Base-by-base conservation (phyloP, 345 rosid genomes). In the Lepidium sativum region DNA sequence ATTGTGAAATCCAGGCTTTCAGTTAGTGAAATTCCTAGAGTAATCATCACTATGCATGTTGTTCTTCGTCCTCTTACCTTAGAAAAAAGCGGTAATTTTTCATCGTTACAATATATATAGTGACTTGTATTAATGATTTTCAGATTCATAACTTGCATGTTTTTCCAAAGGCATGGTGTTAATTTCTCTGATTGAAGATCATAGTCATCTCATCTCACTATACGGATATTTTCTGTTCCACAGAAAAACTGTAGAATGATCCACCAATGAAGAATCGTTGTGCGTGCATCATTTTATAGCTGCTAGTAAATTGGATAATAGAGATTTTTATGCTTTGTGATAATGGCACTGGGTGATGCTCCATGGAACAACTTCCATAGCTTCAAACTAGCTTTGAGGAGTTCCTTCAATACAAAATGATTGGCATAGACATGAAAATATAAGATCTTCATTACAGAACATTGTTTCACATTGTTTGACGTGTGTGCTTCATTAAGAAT, bases 41-140 rank as follows among this genome's bases (percentile, higher is more conserved):
- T 80, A 67, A 80, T 79, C 69, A 80, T 86, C 75, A 91, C 96
- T 43, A 88, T 90, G 96, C 97, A 81, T 78, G 80, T 88, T 60
- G 84, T 91, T 78, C 76, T 84, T 37, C 96, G 87, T 23, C 92
- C 84, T 65, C 81, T 85, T 34, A 50, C 77, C 21, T 16, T 80
- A 14, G 86, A 76, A 82, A 86, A 73, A 39, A 79, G 35, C 12
- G 89, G 96, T 88, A 83, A 31, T 16, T 31, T 54, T 43, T 3
- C 9, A 2, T 6, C 39, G 2, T n/a, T n/a, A n/a, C n/a, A n/a
- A n/a, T n/a, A n/a, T n/a, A n/a, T n/a, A n/a, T n/a, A n/a, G n/a
- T n/a, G n/a, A n/a, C n/a, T n/a, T n/a, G n/a, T n/a, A n/a, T n/a
- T n/a, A n/a, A n/a, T n/a, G n/a, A n/a, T 4, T 54, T 43, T 65